These are phyloP conservation scores for Rhinocladiella similis DNA, from an alignment of 2,329 filamentous ascomycete genomes.

Conservation along the genomic window DNA sequence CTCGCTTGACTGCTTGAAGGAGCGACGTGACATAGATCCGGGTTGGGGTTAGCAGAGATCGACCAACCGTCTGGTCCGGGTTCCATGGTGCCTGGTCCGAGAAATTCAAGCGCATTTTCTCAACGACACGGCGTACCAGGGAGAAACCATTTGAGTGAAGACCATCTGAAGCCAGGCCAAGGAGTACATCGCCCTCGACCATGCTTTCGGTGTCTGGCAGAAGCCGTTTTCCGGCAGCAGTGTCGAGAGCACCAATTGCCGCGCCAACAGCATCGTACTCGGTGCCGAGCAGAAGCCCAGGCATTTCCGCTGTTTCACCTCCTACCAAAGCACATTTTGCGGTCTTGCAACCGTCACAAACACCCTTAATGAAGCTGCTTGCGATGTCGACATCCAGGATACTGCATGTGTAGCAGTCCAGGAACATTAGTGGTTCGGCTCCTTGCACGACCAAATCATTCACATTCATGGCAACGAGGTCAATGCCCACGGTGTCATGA, in stretches of 20 bases:
- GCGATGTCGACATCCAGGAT: slow-evolving; percentile 77
- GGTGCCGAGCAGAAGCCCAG: slow-evolving; percentile 82
- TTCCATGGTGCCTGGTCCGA: slow-evolving; percentile 76
- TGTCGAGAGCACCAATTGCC: slow-evolving; percentile 77
- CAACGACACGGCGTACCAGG: slow-evolving; percentile 86
- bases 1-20: slow-evolving; percentile 62
- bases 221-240: slow-evolving; percentile 55
- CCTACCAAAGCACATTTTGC: slow-evolving; percentile 90
- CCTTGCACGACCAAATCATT: slow-evolving; percentile 97
- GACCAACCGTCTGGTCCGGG: slow-evolving; percentile 57
- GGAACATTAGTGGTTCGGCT: slow-evolving; percentile 90
- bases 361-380: slow-evolving; percentile 84
- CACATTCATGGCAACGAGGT: slow-evolving; percentile 98
- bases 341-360: slow-evolving; percentile 81
- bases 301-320: slow-evolving; percentile 98
- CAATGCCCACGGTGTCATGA: slow-evolving; percentile 93
- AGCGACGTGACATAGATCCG: slow-evolving; percentile 88
- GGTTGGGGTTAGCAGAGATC: slow-evolving; percentile 81
- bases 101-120: slow-evolving; percentile 70
- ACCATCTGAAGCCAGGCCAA: slow-evolving; percentile 82
- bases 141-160: slow-evolving; percentile 98
- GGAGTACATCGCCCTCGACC: slow-evolving; percentile 76
- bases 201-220: slow-evolving; percentile 77
- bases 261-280: slow-evolving; percentile 93
- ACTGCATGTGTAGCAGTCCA: slow-evolving; percentile 96